Percentiles rank a stretch among this genome's conserved stretches.
These are phyloP conservation scores for Zangia roseola DNA, from an alignment of 768 basidiomycete species.

Conservation along the genomic window DNA sequence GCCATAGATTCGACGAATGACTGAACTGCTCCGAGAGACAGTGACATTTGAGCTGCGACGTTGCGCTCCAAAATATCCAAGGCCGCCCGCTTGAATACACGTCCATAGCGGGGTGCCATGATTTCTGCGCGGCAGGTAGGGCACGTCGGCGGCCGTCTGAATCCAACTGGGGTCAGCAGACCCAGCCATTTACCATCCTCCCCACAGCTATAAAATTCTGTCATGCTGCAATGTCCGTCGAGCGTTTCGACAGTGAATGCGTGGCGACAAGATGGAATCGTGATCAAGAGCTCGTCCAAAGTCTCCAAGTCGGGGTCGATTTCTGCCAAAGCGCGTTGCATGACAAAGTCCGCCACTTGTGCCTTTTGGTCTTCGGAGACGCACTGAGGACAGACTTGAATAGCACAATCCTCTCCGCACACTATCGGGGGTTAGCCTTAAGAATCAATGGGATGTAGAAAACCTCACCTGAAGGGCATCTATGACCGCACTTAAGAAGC, in stretches of 20 bases:
- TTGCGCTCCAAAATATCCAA: slow-evolving; percentile 68
- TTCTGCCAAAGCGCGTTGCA: slow-evolving; percentile 50
- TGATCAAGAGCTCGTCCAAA: slow-evolving; percentile 55
- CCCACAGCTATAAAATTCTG: slow-evolving; percentile 45
- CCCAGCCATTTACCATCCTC: slow-evolving; percentile 42
- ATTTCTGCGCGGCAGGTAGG: slow-evolving; percentile 62
- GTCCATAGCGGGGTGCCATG: slow-evolving; percentile 57
- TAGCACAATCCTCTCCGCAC: slow-evolving; percentile 61
- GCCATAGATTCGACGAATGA: slow-evolving; percentile 30
- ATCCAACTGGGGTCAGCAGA: slow-evolving; percentile 41
- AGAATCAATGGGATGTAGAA: neutral
- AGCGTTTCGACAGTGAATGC: slow-evolving; percentile 70
- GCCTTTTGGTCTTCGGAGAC: slow-evolving; percentile 36
- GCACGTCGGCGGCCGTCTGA: slow-evolving; percentile 48
- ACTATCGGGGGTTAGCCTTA: slow-evolving; percentile 38
- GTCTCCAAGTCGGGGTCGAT: slow-evolving; percentile 38
- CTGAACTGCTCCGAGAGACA: slow-evolving; percentile 36
- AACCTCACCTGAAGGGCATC: slow-evolving; percentile 60
- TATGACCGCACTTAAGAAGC: slow-evolving; percentile 57
- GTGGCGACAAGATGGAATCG: slow-evolving; percentile 60
- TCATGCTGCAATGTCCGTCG: slow-evolving; percentile 56
- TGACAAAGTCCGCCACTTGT: slow-evolving; percentile 58
- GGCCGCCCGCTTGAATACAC: slow-evolving; percentile 58
- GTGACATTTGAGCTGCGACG: slow-evolving; percentile 51
- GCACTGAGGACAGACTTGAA: slow-evolving; percentile 56